A percentile compares a stretch with the other conserved stretches of the same genome.
phyloP scores from a whole-genome alignment of 1,284 basidiomycete genomes.

The Ceratobasidium sp. region DNA sequence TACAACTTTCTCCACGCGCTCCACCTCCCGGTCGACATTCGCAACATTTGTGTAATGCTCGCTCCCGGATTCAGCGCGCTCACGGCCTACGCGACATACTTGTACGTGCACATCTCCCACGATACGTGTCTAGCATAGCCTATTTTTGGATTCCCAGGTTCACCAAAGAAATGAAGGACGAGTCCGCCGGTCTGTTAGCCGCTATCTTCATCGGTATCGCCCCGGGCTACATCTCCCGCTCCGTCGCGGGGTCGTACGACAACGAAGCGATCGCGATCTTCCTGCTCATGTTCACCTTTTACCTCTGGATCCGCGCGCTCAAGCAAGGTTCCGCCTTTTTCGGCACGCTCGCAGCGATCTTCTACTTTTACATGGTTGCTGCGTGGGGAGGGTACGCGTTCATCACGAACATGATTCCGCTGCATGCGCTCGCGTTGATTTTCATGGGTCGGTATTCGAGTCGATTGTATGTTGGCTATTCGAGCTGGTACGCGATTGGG shows the following conservation, averaged over 20 bases:
- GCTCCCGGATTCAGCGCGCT: constrained; percentile 97
- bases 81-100: constrained; percentile 97
- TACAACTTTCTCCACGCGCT: constrained; percentile 91
- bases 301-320: constrained; percentile 96
- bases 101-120: constrained; percentile 66
- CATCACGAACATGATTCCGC: constrained; percentile 99
- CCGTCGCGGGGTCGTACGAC: constrained; percentile 99
- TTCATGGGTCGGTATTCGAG: constrained; percentile 97
- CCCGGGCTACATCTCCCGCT: constrained; percentile 98
- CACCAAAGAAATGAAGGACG: constrained; percentile 93
- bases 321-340: constrained; percentile 95
- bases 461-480: constrained; percentile 95
- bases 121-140: constrained; percentile 52
- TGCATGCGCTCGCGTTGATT: constrained; percentile 93
- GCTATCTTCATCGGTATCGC: constrained; percentile 99
- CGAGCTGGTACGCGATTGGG: constrained; percentile 97
- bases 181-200: constrained; percentile 94
- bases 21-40: constrained; percentile 96
- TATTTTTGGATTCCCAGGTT: constrained; percentile 70
- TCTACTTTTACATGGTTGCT: constrained; percentile 99
- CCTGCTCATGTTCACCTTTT: constrained; percentile 99
- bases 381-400: constrained; percentile 99
- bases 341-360: constrained; percentile 91
- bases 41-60: constrained; percentile 96
- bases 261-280: constrained; percentile 99